Evolutionary conservation across 192 early-diverging fungal genomes (phyloP).

Genomic region (Podila verticillata): DNA sequence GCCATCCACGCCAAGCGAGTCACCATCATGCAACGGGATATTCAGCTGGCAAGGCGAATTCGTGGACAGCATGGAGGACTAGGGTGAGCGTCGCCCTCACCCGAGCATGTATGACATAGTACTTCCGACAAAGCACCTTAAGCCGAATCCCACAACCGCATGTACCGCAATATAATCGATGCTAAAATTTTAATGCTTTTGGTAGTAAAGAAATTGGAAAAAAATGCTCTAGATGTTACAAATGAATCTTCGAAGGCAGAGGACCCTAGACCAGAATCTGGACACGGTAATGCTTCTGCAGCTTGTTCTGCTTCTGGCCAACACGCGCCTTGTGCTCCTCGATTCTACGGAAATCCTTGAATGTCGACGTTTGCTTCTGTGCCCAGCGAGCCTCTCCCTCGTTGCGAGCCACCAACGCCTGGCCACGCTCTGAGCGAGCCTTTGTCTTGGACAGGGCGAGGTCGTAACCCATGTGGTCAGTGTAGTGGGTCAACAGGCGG

Average conservation of each 20-base stretch:
- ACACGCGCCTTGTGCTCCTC: constrained; percentile 72
- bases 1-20: constrained; percentile 93
- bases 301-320: constrained; percentile 82
- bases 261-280: constrained; percentile 70
- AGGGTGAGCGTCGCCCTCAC: constrained; percentile 16
- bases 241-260: neutral
- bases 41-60: constrained; percentile 89
- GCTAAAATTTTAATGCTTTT: neutral
- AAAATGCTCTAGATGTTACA: neutral
- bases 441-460: constrained; percentile 51
- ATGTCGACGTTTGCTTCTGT: constrained; percentile 57
- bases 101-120: no score
- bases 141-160: no score
- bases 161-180: neutral
- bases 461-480: constrained; percentile 57
- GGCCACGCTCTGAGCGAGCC: constrained; percentile 49
- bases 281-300: constrained; percentile 87
- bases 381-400: constrained; percentile 52
- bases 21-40: constrained; percentile 90
- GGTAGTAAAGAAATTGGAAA: neutral
- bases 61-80: constrained; percentile 81
- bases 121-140: no score
- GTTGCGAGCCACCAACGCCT: constrained; percentile 46
- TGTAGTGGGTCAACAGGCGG: constrained; percentile 79
- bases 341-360: constrained; percentile 66